Percentiles rank a stretch among this genome's conserved stretches.
Evolutionary conservation across 305 asterid species (phyloP).

Genomic region (Fraxinus baroniana): DNA sequence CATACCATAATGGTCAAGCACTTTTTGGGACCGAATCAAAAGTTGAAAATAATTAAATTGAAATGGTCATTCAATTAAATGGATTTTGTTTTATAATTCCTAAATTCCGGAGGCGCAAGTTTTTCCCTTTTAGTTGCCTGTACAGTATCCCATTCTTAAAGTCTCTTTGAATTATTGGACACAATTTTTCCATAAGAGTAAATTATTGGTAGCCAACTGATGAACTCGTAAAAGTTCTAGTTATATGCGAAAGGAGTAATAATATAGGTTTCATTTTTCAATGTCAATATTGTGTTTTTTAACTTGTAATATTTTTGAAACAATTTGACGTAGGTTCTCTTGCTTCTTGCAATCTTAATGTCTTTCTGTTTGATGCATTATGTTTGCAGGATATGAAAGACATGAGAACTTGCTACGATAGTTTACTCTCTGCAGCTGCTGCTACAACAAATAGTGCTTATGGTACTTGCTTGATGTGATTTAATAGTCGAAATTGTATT

Average conservation of each 20-base stretch:
- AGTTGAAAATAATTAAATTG: neutral
- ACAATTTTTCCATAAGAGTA: neutral
- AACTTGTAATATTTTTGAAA: neutral
- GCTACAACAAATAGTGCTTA: conserved; percentile 91
- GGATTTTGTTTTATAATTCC: neutral
- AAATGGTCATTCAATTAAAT: neutral
- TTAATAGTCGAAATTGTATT: conserved; percentile 10
- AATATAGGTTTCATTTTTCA: neutral
- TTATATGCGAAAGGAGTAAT: neutral
- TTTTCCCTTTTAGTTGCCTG: neutral
- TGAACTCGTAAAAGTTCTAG: neutral
- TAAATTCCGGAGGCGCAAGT: neutral
- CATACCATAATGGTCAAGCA: conserved; percentile 1
- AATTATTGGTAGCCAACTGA: conserved; percentile 3
- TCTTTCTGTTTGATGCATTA: conserved; percentile 15
- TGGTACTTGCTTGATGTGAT: conserved; percentile 50
- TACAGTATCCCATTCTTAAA: neutral
- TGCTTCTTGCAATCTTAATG: conserved; percentile 35
- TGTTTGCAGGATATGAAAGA: conserved; percentile 86
- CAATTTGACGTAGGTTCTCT: conserved; percentile 36
- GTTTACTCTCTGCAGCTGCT: conserved; percentile 96
- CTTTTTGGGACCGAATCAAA: conserved; percentile 14
- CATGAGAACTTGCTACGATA: conserved; percentile 87
- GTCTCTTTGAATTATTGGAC: conserved; percentile 13
- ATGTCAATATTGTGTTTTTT: neutral